Percentiles rank a stretch among this genome's conserved stretches.
phyloP scores from a whole-genome alignment of 352 stramenopile species.

The Phytophthora uliginosa region DNA sequence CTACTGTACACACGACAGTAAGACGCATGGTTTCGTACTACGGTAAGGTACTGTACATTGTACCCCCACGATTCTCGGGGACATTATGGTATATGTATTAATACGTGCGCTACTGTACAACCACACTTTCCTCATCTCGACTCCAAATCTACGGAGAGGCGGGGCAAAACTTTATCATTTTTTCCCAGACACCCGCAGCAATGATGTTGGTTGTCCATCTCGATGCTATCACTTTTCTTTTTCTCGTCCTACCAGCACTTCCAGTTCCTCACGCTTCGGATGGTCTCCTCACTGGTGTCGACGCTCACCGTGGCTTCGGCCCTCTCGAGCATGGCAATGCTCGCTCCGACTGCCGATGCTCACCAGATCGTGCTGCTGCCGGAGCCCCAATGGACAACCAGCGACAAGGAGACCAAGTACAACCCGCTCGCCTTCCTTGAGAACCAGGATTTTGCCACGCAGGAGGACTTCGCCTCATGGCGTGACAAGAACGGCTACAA shows the following conservation, averaged over 20 bases:
- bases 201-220: background rate
- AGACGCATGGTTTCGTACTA: too few relatives aligned
- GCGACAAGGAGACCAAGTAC: constrained; percentile 33
- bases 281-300: background rate
- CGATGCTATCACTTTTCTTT: constrained; percentile 8
- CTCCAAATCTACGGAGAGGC: too few relatives aligned
- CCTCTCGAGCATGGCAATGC: constrained; percentile 36
- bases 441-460: constrained; percentile 43
- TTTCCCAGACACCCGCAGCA: too few relatives aligned
- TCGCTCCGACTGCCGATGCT: constrained; percentile 24
- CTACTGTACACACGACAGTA: too few relatives aligned
- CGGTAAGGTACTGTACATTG: too few relatives aligned
- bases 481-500: constrained; percentile 5
- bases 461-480: constrained; percentile 31
- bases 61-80: too few relatives aligned
- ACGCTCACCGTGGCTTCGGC: constrained; percentile 28
- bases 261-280: background rate
- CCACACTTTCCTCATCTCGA: too few relatives aligned
- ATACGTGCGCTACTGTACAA: too few relatives aligned
- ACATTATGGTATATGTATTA: too few relatives aligned
- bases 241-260: constrained; percentile 12
- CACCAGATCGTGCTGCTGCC: constrained; percentile 44
- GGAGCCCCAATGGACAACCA: constrained; percentile 35
- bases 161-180: too few relatives aligned
- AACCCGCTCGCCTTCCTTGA: constrained; percentile 51